Conservation (phyloP, 1,284 basidiomycete species). For the Pulveroboletus sp. region DNA sequence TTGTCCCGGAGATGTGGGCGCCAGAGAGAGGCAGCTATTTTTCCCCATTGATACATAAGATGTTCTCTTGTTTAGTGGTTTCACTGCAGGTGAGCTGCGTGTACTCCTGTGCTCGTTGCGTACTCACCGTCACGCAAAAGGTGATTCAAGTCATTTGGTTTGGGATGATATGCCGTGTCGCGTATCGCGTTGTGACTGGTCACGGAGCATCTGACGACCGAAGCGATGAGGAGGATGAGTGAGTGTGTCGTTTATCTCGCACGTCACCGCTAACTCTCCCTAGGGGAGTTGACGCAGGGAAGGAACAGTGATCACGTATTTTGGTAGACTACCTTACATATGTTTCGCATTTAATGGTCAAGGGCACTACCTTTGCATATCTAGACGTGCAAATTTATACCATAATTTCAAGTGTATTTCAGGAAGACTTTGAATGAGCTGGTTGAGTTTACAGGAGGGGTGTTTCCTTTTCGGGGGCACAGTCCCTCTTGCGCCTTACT, state of each 20-base stretch:
- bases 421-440: too few relatives aligned
- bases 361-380: constrained; percentile 26
- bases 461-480: constrained; percentile 26
- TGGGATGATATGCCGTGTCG: constrained; percentile 79
- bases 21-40: constrained; percentile 61
- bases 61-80: constrained; percentile 60
- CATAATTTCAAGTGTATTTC: constrained; percentile 21
- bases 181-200: constrained; percentile 77
- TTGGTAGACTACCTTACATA: constrained; percentile 32
- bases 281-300: constrained; percentile 19
- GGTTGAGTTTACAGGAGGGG: constrained; percentile 19
- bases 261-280: constrained; percentile 9
- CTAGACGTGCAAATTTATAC: constrained; percentile 31
- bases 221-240: constrained; percentile 79
- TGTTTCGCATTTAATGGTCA: constrained; percentile 27
- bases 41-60: constrained; percentile 45
- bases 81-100: constrained; percentile 56
- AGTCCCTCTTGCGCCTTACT: too few relatives aligned
- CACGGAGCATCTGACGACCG: constrained; percentile 81
- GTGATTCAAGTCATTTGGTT: constrained; percentile 84
- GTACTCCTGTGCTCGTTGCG: constrained; percentile 10
- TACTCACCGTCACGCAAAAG: constrained; percentile 39
- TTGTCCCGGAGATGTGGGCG: constrained; percentile 59
- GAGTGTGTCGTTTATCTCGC: constrained; percentile 23
- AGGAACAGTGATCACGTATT: constrained; percentile 28